phyloP scores from a whole-genome alignment of 495 filamentous ascomycete genomes.

The Hypoxylon cercidicola region DNA sequence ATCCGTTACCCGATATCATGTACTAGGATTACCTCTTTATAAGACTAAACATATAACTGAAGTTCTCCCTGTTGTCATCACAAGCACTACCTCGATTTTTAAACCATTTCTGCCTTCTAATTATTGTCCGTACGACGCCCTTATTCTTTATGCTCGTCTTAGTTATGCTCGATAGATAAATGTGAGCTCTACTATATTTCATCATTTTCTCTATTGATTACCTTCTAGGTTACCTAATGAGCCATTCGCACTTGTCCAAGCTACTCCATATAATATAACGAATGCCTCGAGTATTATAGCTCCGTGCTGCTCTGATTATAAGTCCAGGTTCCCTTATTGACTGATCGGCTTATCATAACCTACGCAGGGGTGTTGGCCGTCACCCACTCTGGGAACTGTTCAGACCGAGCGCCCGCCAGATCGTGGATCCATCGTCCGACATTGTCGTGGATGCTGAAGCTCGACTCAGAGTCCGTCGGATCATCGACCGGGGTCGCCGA shows the following conservation, averaged over 20 bases:
- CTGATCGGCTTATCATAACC: slow-evolving; percentile 23
- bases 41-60: too few relatives aligned
- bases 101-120: too few relatives aligned
- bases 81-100: not conserved
- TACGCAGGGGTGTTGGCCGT: slow-evolving; percentile 40
- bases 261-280: slow-evolving; percentile 24
- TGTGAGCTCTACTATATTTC: not conserved
- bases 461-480: slow-evolving; percentile 44
- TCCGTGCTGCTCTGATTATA: slow-evolving; percentile 36
- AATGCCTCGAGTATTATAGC: slow-evolving; percentile 39
- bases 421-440: slow-evolving; percentile 57
- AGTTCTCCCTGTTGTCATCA: not conserved
- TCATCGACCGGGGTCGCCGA: slow-evolving; percentile 48
- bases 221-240: slow-evolving; percentile 10
- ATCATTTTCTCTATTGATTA: slow-evolving; percentile 27
- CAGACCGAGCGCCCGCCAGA: slow-evolving; percentile 45
- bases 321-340: slow-evolving; percentile 25
- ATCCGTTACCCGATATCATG: not conserved
- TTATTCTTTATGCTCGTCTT: too few relatives aligned
- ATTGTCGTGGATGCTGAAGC: slow-evolving; percentile 59
- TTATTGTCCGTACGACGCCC: too few relatives aligned
- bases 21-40: not conserved
- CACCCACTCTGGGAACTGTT: slow-evolving; percentile 42
- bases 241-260: slow-evolving; percentile 26
- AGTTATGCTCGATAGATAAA: too few relatives aligned